Evolutionary conservation across 2,329 filamentous ascomycete genomes (phyloP).

Genomic region (Colletotrichum liaoningense): DNA sequence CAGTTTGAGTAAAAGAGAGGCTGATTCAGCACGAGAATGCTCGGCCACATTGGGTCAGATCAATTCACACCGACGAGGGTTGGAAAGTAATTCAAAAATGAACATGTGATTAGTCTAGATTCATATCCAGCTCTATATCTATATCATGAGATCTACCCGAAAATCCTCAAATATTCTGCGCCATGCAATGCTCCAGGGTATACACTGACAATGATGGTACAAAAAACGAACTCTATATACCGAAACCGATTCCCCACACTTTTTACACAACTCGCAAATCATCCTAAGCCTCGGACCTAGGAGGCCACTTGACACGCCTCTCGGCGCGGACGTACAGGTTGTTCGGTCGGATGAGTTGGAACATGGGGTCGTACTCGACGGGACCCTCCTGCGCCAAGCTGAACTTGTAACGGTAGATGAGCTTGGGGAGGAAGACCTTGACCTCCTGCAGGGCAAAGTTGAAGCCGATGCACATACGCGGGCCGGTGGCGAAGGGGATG

Average conservation of each 20-base stretch:
- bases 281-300: slow-evolving; percentile 33
- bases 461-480: slow-evolving; percentile 71
- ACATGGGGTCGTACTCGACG: slow-evolving; percentile 69
- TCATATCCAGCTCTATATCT: slow-evolving; percentile 13
- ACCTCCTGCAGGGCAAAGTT: slow-evolving; percentile 73
- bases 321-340: slow-evolving; percentile 65
- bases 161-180: neutral
- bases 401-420: slow-evolving; percentile 70
- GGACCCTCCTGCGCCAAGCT: slow-evolving; percentile 59
- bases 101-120: slow-evolving; percentile 14
- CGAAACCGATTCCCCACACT: neutral
- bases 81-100: neutral
- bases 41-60: no score
- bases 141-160: slow-evolving; percentile 25
- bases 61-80: no score
- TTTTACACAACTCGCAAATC: neutral
- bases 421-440: slow-evolving; percentile 68
- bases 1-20: slow-evolving; percentile 7
- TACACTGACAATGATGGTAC: slow-evolving; percentile 34
- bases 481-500: slow-evolving; percentile 68
- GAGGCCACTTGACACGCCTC: slow-evolving; percentile 61
- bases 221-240: slow-evolving; percentile 16
- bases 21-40: no score
- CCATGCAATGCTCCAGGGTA: slow-evolving; percentile 36
- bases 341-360: slow-evolving; percentile 66